These are phyloP conservation scores for Talaromyces trachyspermus DNA, from an alignment of 495 filamentous ascomycete genomes.

Conservation along the genomic window DNA sequence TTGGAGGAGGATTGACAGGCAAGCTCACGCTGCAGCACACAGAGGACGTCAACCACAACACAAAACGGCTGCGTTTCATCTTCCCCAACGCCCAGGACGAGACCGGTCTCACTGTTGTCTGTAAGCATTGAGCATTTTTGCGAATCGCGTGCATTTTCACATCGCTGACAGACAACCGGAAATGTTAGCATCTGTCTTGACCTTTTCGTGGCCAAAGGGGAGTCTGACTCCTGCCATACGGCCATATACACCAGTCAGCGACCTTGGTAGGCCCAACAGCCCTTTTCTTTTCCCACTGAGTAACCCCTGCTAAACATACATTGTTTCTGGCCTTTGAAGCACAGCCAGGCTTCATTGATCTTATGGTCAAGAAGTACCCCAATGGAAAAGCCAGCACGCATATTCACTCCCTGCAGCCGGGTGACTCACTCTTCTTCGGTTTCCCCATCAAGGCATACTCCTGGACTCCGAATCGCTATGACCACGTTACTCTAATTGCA, in stretches of 20 bases:
- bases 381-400: slow-evolving; percentile 53
- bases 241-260: slow-evolving; percentile 54
- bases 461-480: slow-evolving; percentile 49
- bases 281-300: too few species aligned
- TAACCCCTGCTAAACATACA: too few species aligned
- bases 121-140: slow-evolving; percentile 22
- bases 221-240: slow-evolving; percentile 37
- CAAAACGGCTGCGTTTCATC: slow-evolving; percentile 55
- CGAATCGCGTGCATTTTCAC: too few species aligned
- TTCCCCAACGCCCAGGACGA: slow-evolving; percentile 41
- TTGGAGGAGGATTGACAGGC: neutral
- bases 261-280: slow-evolving; percentile 28
- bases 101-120: slow-evolving; percentile 48
- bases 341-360: slow-evolving; percentile 45
- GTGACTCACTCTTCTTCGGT: slow-evolving; percentile 48
- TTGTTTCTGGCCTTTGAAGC: neutral
- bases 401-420: slow-evolving; percentile 55
- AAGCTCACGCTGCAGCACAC: neutral
- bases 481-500: slow-evolving; percentile 51
- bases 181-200: slow-evolving; percentile 48
- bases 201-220: slow-evolving; percentile 41
- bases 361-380: slow-evolving; percentile 60
- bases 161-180: too few species aligned
- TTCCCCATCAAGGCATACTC: slow-evolving; percentile 41
- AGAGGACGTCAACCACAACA: slow-evolving; percentile 55